Percentiles rank a stretch among this genome's conserved stretches.
phyloP scores from a whole-genome alignment of 305 asterid species.

The Fraxinus sp. region DNA sequence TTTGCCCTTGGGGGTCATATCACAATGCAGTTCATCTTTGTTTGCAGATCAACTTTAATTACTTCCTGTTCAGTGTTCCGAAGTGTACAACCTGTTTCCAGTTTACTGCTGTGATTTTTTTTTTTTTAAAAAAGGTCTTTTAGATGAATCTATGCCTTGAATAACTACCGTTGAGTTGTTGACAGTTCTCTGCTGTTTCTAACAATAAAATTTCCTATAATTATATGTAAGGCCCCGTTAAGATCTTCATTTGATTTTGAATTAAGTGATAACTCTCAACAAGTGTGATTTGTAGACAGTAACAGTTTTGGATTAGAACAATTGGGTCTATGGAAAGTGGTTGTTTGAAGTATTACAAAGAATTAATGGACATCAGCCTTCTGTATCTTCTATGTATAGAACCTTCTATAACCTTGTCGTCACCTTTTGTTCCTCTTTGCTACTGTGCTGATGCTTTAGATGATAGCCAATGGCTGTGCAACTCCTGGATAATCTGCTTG shows the following conservation, averaged over 20 bases:
- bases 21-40: neutral
- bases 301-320: neutral
- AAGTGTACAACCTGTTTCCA: neutral
- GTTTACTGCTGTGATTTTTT: neutral
- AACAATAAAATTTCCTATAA: neutral
- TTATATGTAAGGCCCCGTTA: neutral
- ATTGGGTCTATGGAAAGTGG: neutral
- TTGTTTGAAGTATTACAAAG: neutral
- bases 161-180: neutral
- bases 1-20: neutral
- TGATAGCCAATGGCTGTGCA: neutral
- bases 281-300: neutral
- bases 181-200: neutral
- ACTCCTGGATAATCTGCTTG: neutral
- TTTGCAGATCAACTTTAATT: neutral
- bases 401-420: neutral
- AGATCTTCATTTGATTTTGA: neutral
- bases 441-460: neutral
- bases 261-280: neutral
- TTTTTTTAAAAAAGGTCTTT: neutral
- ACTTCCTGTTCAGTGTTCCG: neutral
- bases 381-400: neutral
- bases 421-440: neutral
- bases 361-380: neutral
- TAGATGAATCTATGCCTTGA: neutral